Percentiles rank a stretch among this genome's conserved stretches.
These are phyloP conservation scores for Volvox reticuliferus DNA, from an alignment of 139 green algal genomes.

Conservation along the genomic window DNA sequence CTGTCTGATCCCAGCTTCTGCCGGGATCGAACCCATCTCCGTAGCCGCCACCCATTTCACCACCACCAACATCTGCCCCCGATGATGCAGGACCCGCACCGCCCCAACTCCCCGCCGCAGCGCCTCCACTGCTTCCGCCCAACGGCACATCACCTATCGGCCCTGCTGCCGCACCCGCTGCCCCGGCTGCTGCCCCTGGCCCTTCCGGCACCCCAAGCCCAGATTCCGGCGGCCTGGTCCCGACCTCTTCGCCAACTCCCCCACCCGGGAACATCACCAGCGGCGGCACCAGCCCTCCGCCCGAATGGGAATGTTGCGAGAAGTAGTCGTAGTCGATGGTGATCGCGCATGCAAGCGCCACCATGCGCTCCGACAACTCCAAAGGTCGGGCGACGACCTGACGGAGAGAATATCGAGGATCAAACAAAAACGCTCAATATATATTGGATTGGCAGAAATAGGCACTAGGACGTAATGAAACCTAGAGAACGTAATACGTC, in stretches of 20 bases:
- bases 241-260: slow-evolving; percentile 5
- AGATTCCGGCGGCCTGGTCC: not conserved
- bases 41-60: not conserved
- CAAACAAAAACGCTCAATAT: no score
- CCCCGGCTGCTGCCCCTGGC: slow-evolving; percentile 6
- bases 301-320: slow-evolving; percentile 67
- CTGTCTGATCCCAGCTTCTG: not conserved
- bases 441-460: no score
- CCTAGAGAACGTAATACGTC: no score
- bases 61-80: not conserved
- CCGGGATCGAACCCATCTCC: not conserved
- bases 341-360: slow-evolving; percentile 84
- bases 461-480: no score
- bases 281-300: slow-evolving; percentile 54
- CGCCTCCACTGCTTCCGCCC: not conserved
- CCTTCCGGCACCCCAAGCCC: slow-evolving; percentile 55
- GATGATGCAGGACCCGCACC: no score
- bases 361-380: slow-evolving; percentile 79
- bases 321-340: slow-evolving; percentile 70
- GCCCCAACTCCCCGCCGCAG: no score
- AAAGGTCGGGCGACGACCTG: slow-evolving; percentile 71
- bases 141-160: not conserved
- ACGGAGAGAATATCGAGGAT: no score
- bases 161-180: slow-evolving; percentile 16
- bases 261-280: slow-evolving; percentile 57